These are phyloP conservation scores for Sporobolomyces roseus DNA, from an alignment of 768 basidiomycete species.

Conservation along the genomic window DNA sequence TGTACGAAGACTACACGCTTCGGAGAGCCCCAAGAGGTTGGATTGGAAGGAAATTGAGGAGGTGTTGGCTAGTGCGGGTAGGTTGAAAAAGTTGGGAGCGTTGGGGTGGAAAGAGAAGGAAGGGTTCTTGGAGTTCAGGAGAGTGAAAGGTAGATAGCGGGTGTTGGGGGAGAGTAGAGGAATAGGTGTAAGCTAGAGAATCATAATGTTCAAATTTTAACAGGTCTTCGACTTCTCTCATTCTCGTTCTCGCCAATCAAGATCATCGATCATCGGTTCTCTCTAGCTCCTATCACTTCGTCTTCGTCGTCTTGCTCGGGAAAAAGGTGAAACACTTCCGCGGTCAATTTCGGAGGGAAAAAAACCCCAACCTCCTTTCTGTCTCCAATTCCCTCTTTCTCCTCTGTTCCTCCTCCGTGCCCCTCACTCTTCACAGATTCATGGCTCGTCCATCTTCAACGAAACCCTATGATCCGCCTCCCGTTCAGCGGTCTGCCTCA, in stretches of 20 bases:
- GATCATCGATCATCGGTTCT: too few relatives aligned
- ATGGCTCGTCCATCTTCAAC: background rate
- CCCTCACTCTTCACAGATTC: background rate
- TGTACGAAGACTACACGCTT: conserved; percentile 28
- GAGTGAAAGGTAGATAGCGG: conserved; percentile 18
- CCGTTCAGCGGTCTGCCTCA: background rate
- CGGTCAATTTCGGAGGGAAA: background rate
- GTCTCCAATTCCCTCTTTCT: background rate
- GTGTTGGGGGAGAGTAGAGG: background rate
- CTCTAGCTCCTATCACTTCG: too few relatives aligned
- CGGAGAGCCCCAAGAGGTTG: conserved; percentile 19
- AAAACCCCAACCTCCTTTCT: too few relatives aligned
- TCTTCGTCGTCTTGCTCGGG: background rate
- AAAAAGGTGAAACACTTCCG: background rate
- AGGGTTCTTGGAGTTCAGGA: conserved; percentile 34
- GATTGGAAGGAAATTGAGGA: conserved; percentile 34
- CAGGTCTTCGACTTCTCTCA: too few relatives aligned
- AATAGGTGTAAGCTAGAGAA: background rate
- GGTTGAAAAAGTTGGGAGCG: conserved; percentile 31
- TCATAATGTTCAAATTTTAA: too few relatives aligned
- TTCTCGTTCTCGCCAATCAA: too few relatives aligned
- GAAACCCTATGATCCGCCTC: background rate
- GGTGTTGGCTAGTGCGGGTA: conserved; percentile 8
- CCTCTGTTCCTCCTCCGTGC: background rate
- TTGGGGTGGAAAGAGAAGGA: conserved; percentile 35